Percentiles rank a stretch among this genome's conserved stretches.
These are phyloP conservation scores for Nothophytophthora sp. DNA, from an alignment of 352 stramenopile genomes.

Conservation along the genomic window DNA sequence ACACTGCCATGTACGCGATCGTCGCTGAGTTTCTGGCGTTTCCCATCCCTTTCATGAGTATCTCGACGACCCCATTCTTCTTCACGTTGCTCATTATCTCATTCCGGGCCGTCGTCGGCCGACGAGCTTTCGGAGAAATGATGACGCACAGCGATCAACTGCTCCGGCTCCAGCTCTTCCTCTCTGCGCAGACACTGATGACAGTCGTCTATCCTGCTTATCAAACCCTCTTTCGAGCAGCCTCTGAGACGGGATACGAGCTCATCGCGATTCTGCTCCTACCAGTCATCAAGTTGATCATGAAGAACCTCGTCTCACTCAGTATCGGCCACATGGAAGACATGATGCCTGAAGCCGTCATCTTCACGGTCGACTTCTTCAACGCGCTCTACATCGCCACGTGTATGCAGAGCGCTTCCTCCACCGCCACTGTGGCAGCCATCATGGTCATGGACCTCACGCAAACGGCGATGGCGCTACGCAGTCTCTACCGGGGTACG, in stretches of 20 bases:
- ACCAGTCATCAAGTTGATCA: constrained; percentile 1
- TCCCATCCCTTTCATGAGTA: constrained; percentile 1
- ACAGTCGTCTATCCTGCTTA: constrained; percentile 15
- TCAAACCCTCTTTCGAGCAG: constrained; percentile 15
- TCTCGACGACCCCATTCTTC: neutral
- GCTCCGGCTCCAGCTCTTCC: neutral
- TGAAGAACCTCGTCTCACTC: constrained; percentile 9
- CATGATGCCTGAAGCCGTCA: constrained; percentile 17
- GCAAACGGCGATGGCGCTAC: constrained; percentile 7
- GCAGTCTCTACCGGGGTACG: constrained; percentile 5
- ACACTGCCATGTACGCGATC: neutral
- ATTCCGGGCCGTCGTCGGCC: neutral
- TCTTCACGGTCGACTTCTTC: constrained; percentile 19
- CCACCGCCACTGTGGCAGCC: neutral
- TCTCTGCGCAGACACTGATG: neutral
- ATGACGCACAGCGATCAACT: neutral
- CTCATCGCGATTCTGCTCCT: constrained; percentile 12
- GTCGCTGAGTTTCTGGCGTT: constrained; percentile 1
- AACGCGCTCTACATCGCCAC: constrained; percentile 15
- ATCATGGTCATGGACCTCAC: constrained; percentile 4
- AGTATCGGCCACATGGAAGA: constrained; percentile 13
- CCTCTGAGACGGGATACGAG: constrained; percentile 7
- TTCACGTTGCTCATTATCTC: neutral
- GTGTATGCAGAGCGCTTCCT: constrained; percentile 12
- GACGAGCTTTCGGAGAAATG: neutral